phyloP scores from a whole-genome alignment of 1,284 basidiomycete species.

The Thecaphora thlaspeos region DNA sequence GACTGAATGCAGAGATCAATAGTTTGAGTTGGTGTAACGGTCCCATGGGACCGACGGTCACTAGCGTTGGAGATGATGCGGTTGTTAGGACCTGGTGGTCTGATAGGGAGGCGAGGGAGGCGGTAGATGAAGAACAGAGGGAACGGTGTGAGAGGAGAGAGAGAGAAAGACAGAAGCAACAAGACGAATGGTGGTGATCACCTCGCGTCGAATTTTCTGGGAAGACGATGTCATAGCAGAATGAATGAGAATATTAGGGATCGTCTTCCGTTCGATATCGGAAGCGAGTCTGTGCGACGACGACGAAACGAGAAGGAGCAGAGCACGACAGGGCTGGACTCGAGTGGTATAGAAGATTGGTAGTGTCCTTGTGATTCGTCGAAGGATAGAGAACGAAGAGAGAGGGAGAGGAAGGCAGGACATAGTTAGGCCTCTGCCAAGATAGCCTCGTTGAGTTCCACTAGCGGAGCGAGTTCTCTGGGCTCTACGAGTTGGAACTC shows the following conservation, averaged over 20 bases:
- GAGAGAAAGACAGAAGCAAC: no score
- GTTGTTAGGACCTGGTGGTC: conserved; percentile 49
- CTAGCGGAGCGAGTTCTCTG: conserved; percentile 91
- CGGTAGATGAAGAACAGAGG: neutral
- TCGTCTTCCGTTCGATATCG: no score
- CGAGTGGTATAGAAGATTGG: no score
- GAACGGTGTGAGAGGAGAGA: neutral
- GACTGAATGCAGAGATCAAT: conserved; percentile 48
- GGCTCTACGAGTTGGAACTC: conserved; percentile 98
- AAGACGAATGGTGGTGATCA: no score
- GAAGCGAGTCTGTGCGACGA: no score
- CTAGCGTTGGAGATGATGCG: conserved; percentile 47
- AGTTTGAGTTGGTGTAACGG: conserved; percentile 46
- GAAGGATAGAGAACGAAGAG: neutral
- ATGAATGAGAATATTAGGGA: no score
- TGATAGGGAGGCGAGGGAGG: conserved; percentile 59
- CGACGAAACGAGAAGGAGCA: no score
- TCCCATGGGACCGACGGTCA: conserved; percentile 44
- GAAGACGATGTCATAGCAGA: no score
- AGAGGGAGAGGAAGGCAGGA: neutral
- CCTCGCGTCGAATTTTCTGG: no score
- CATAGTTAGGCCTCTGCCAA: conserved; percentile 60
- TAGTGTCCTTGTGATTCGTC: neutral
- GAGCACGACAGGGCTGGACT: no score
- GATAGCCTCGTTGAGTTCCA: conserved; percentile 94